Base-by-base conservation (phyloP, 1,284 basidiomycete genomes). In the Phylloporus sp. region DNA sequence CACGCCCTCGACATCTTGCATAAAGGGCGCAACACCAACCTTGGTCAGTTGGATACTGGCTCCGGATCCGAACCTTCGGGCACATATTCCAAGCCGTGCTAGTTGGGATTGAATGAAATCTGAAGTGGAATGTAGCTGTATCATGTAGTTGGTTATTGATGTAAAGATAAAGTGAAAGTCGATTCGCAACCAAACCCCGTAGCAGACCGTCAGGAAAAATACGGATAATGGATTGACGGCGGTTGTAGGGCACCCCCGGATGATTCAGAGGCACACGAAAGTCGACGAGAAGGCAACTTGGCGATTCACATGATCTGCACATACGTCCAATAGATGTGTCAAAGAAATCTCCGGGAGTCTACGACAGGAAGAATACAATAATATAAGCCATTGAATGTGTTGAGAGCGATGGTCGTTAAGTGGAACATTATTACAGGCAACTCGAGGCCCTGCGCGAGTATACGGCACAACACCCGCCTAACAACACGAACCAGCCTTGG, bases 51-150 rank as follows among this genome's bases (percentile, higher is more conserved):
- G 70, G 83, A 85, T 20, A 70, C 81, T 56, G 86, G 84, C 1
- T 83, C 83, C 6, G 86, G 82, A 4, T 84, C 82, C 45, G 72
- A 79, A 67, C 75, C 81, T 56, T 87, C 83, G 59, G 91, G 91
- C 25, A 92, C 91, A 4, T 93, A 87, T 74, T 84, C 91, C 55
- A 91, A 89, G 76, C 80, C 85, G 35, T 93, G 90, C 76, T 92
- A 79, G 82, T 70, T 45, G 67, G 37, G 19, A 19, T 41, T n/a
- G n/a, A 39, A 39, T 35, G 35, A 23, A 32, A 29, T 32, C 17
- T n/a, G 15, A 37, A 57, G 29, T 23, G 29, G 29, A 37, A 37
- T 7, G 32, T 4, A 25, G 32, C 10, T 10, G 20, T 20, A 25
- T 10, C 19, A 60, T 17, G 25, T 45, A 17, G 17, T 60, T 43